Conservation (phyloP, 1,284 basidiomycete genomes). For the Trichosporon faecale region DNA sequence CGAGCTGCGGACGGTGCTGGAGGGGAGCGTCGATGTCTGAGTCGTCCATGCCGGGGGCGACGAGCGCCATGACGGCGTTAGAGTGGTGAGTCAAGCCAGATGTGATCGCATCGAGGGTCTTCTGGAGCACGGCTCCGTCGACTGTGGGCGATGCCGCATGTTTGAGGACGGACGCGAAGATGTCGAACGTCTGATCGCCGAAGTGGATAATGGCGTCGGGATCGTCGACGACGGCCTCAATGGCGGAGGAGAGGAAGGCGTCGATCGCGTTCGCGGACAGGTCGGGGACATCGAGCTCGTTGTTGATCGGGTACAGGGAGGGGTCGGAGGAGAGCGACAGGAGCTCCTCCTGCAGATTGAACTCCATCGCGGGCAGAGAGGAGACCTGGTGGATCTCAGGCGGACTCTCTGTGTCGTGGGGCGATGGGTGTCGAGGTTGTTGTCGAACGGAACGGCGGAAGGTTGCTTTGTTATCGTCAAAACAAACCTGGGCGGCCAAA, state of each 20-base stretch:
- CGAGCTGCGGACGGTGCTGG: conserved; percentile 69
- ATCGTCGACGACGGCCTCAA: conserved; percentile 68
- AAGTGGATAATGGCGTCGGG: conserved; percentile 65
- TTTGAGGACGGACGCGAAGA: conserved; percentile 69
- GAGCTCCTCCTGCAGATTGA: conserved; percentile 73
- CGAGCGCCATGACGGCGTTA: conserved; percentile 35
- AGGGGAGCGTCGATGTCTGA: conserved; percentile 68
- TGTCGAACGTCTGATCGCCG: conserved; percentile 64
- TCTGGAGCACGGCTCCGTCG: conserved; percentile 38
- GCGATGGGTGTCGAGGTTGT: conserved; percentile 9
- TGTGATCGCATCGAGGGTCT: conserved; percentile 42
- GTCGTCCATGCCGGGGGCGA: conserved; percentile 27
- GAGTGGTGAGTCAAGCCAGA: conserved; percentile 39
- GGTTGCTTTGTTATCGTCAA: conserved; percentile 9
- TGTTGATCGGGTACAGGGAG: conserved; percentile 60
- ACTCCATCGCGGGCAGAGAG: conserved; percentile 44
- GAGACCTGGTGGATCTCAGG: background rate
- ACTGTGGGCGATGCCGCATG: conserved; percentile 42
- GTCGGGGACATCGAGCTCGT: conserved; percentile 63
- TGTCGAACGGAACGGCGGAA: background rate
- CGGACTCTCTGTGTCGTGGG: background rate
- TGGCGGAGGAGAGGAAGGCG: conserved; percentile 55
- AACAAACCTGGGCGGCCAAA: conserved; percentile 17
- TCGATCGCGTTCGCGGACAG: conserved; percentile 55
- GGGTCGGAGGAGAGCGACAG: conserved; percentile 59